Evolutionary conservation across 2,329 filamentous ascomycete species (phyloP), one percentile per base, ranked within the genome.

Genomic region (Lachnellula arida): DNA sequence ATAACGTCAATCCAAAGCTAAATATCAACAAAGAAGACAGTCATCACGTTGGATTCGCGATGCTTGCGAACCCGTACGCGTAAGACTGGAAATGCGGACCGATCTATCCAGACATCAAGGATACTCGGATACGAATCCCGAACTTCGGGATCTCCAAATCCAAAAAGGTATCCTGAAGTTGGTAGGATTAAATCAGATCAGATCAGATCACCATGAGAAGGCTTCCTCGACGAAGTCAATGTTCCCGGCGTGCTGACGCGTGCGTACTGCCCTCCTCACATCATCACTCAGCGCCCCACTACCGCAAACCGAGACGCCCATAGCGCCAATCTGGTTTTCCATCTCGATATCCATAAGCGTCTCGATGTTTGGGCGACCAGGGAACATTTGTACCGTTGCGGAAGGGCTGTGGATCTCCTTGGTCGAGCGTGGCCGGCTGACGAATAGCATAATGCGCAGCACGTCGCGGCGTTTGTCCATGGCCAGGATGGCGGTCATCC

Each of bases 351-450:
- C 80, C 57, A 92, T 75, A 15, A 92, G 76, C 1, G 86, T 87
- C 61, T 86, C 81, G 51, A 90, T 84, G 69, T 91, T 89, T 17
- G 87, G 87, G 63, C 87, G 79, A 15, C 88, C 88, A 4, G 88
- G 88, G 77, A 91, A 91, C 88, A 92, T 92, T 70, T 91, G 88
- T 12, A 93, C 88, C 17, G 86, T 90, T 1, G 85, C 81, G 37
- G 83, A 87, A 2, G 88, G 88, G 63, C 84, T 88, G 75, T 90
- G 87, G 53, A 91, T 91, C 72, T 91, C 88, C 76, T 90, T 91
- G 46, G 85, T 90, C 48, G 84, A 88, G 42, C 86, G 78, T 5
- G 87, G 88, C 55, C 87, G 78, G 62, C 85, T 89, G 64, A 92
- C 86, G 70, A 91, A 92, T 53, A 92, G 81, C 75, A 90, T 82